Evolutionary conservation across 139 green algal species (phyloP), one percentile per base, ranked within the genome.

Genomic region (Chlamydomonas sp.): DNA sequence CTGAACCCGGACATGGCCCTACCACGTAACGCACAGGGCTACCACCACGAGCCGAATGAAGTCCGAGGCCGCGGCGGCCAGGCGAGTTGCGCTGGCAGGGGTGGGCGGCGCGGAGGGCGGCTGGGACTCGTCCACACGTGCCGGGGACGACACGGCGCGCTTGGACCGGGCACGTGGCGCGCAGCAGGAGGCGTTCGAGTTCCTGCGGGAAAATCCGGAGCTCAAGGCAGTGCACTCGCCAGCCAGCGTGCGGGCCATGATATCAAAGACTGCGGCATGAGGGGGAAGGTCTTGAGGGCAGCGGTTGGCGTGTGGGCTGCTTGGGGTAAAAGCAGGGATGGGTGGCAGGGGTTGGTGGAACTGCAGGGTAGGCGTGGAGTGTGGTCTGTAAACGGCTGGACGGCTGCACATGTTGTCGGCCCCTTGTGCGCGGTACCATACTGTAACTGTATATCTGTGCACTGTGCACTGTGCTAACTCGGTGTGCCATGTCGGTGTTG

Each of bases 151-250:
- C 20, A 74, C 79, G 57, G 86, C 10, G 2, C 79, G 63, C 1
- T 75, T 90, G 86, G 80, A 84, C 61, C 72, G 74, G 16, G 57
- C 75, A 0, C 63, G 64, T 59, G 84, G 49, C 15, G 83, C 83
- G 60, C 17, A 72, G 17, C 7, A 7, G 6, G 87, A 86, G 67
- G 87, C 87, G 31, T 69, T 69, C 1, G 80, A 87, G 6, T 90
- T 90, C 60, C 80, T 90, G 64, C 73, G 75, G 63, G 87, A 90
- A 63, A 90, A 90, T n/a, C 87, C 80, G 14, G 87, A 90, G 71
- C 58, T 90, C 76, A 69, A 67, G 6, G 80, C 59, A 1, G 74
- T 87, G 16, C 87, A 90, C 75, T 84, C 72, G 9, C 75, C 58
- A 0, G 80, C 87, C 1, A 90, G 87, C 66, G 87, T 90, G 80